Evolutionary conservation across 306 rosid genomes (phyloP).

Genomic region (Lotus japonicus): DNA sequence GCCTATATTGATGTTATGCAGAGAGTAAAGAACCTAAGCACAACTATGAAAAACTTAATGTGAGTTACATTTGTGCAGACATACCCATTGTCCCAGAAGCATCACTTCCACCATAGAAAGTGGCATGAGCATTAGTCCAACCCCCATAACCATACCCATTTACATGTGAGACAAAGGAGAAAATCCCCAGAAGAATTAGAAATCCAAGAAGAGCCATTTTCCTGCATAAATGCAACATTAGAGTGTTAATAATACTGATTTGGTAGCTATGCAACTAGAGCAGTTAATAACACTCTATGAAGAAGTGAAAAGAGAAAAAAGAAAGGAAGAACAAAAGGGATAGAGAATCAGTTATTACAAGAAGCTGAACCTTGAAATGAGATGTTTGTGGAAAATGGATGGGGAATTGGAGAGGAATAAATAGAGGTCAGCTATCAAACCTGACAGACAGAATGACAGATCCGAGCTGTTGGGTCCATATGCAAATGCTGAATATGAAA

Average conservation of each 20-base stretch:
- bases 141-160: conserved; percentile 32
- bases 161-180: conserved; percentile 37
- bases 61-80: not conserved
- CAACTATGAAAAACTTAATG: not conserved
- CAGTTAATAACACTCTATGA: not conserved
- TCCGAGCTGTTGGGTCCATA: conserved; percentile 51
- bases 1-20: not conserved
- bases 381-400: conserved; percentile 46
- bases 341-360: conserved; percentile 2
- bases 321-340: not conserved
- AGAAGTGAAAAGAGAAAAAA: not conserved
- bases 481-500: conserved; percentile 24
- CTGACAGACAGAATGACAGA: conserved; percentile 31
- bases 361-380: conserved; percentile 28
- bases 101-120: conserved; percentile 45
- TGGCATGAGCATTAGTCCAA: conserved; percentile 42
- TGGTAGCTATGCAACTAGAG: not conserved
- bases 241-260: not conserved
- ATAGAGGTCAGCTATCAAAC: conserved; percentile 54
- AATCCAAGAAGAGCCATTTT: conserved; percentile 43
- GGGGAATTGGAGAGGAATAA: conserved; percentile 44
- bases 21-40: not conserved
- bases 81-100: conserved; percentile 52
- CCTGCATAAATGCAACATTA: conserved; percentile 34
- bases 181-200: conserved; percentile 33